phyloP scores from a whole-genome alignment of 495 filamentous ascomycete species.

The Antarctomyces pellizariae region DNA sequence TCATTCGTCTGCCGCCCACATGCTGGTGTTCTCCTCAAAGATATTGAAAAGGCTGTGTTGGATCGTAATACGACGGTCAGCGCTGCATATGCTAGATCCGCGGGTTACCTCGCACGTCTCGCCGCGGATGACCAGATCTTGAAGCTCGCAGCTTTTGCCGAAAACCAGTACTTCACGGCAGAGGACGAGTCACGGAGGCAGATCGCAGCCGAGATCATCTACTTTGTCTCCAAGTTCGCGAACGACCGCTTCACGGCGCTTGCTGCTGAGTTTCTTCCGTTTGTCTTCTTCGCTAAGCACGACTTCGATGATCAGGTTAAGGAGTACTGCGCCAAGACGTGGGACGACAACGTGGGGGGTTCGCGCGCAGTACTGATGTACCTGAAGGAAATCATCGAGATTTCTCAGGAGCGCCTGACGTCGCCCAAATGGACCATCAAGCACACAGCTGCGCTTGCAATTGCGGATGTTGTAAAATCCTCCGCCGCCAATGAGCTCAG shows the following conservation, averaged over 20 bases:
- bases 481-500: slow-evolving; percentile 25
- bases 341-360: slow-evolving; percentile 76
- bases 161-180: slow-evolving; percentile 51
- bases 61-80: slow-evolving; percentile 84
- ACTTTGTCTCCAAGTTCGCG: slow-evolving; percentile 63
- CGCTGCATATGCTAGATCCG: slow-evolving; percentile 59
- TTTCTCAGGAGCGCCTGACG: slow-evolving; percentile 41
- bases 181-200: slow-evolving; percentile 52
- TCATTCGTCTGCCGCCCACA: slow-evolving; percentile 50
- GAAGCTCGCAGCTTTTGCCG: slow-evolving; percentile 37
- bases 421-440: slow-evolving; percentile 75
- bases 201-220: slow-evolving; percentile 54
- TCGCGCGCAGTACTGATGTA: slow-evolving; percentile 61
- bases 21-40: slow-evolving; percentile 51
- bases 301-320: slow-evolving; percentile 57
- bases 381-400: slow-evolving; percentile 50
- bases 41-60: slow-evolving; percentile 53
- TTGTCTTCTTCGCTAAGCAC: slow-evolving; percentile 71
- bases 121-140: slow-evolving; percentile 46
- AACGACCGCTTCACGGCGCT: slow-evolving; percentile 69
- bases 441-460: slow-evolving; percentile 60
- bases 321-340: slow-evolving; percentile 55
- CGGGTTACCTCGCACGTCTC: slow-evolving; percentile 63
- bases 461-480: slow-evolving; percentile 46
- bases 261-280: slow-evolving; percentile 51